Conservation (phyloP, 2,329 filamentous ascomycete genomes). For the Fusarium keratoplasticum region DNA sequence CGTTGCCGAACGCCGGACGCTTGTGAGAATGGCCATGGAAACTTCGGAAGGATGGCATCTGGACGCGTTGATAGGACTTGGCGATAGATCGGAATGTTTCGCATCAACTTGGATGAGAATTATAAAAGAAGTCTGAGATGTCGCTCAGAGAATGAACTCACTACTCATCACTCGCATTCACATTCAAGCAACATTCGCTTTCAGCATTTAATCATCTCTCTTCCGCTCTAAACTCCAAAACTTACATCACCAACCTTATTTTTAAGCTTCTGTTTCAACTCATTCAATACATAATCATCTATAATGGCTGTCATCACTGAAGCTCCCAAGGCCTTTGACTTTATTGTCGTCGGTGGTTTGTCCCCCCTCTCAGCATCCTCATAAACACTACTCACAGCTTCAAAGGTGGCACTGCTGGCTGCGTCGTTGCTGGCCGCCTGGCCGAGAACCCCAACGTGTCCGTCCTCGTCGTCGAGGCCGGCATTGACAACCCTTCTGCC, state of each 20-base stretch:
- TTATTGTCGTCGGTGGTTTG: constrained; percentile 23
- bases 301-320: constrained; percentile 14
- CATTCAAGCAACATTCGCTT: background rate
- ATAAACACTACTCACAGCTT: background rate
- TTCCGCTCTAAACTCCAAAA: background rate
- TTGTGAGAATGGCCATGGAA: background rate
- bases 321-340: constrained; percentile 15
- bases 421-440: constrained; percentile 51
- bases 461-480: constrained; percentile 62
- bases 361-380: background rate
- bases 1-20: background rate
- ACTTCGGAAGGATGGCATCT: background rate
- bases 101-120: background rate
- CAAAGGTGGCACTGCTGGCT: constrained; percentile 49
- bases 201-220: background rate
- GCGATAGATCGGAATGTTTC: background rate
- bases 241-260: background rate
- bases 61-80: background rate
- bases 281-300: background rate
- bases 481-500: constrained; percentile 59
- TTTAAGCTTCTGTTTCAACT: background rate
- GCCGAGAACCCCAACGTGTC: constrained; percentile 53
- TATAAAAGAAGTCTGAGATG: background rate
- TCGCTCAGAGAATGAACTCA: background rate
- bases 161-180: background rate